Percentiles rank a stretch among this genome's conserved stretches.
phyloP scores from a whole-genome alignment of 495 filamentous ascomycete genomes.

The Rhizodiscina lignyota region DNA sequence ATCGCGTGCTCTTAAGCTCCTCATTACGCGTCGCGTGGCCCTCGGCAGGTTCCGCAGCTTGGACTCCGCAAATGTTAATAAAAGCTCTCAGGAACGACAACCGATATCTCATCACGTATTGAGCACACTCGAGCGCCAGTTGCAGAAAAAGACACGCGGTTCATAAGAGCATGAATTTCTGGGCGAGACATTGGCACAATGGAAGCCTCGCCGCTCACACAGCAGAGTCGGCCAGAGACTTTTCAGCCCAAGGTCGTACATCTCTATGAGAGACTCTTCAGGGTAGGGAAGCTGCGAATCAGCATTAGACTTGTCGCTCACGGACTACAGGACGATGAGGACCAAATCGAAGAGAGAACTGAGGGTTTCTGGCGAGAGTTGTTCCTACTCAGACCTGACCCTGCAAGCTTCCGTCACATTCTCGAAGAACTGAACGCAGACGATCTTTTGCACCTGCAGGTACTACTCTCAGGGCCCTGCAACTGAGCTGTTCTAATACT shows the following conservation, averaged over 20 bases:
- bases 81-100: no score
- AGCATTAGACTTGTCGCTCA: not conserved
- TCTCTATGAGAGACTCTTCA: constrained; percentile 77
- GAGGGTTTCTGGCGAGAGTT: constrained; percentile 96
- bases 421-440: constrained; percentile 52
- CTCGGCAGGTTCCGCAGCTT: no score
- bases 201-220: constrained; percentile 85
- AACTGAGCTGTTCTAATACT: not conserved
- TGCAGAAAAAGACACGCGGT: no score
- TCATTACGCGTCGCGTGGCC: no score
- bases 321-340: constrained; percentile 32
- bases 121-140: no score
- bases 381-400: constrained; percentile 73
- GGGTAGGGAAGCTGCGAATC: constrained; percentile 40
- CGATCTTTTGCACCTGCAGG: constrained; percentile 59
- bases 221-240: constrained; percentile 74
- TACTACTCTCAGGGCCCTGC: constrained; percentile 11
- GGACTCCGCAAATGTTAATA: no score
- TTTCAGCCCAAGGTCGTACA: constrained; percentile 89
- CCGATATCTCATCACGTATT: no score
- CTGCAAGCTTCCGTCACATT: constrained; percentile 42
- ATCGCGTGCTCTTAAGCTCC: no score
- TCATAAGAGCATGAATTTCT: no score
- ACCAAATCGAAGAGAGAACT: constrained; percentile 42
- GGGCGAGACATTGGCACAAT: no score